These are phyloP conservation scores for Kwoniella heveanensis DNA, from an alignment of 768 basidiomycete genomes.

Conservation along the genomic window DNA sequence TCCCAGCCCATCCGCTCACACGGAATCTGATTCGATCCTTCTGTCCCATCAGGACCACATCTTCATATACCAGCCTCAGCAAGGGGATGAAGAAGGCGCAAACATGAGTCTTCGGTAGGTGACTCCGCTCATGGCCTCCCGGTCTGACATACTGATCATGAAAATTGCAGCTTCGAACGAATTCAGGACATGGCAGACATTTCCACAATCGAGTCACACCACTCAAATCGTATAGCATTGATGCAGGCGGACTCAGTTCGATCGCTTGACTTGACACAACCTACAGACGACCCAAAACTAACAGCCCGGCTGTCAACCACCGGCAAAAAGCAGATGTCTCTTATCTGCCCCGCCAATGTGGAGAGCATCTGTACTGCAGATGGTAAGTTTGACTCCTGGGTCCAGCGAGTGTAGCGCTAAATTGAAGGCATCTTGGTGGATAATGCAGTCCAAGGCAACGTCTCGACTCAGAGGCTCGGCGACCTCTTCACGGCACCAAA, in stretches of 20 bases:
- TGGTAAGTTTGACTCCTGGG: slow-evolving; percentile 15
- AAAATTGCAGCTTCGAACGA: neutral
- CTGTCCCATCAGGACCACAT: neutral
- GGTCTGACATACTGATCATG: no score
- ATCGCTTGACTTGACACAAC: neutral
- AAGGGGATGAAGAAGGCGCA: neutral
- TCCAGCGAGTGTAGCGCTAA: no score
- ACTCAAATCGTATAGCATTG: neutral
- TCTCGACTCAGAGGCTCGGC: slow-evolving; percentile 14
- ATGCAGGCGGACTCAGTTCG: neutral
- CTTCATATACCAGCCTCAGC: neutral
- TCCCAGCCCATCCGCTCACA: no score
- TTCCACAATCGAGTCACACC: neutral
- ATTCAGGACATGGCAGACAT: neutral
- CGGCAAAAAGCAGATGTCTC: neutral
- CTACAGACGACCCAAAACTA: neutral
- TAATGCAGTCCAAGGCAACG: slow-evolving; percentile 34
- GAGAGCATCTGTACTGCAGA: slow-evolving; percentile 27
- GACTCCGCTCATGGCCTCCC: neutral
- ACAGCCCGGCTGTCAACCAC: neutral
- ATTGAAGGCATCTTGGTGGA: neutral
- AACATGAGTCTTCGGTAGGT: neutral
- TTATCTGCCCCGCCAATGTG: slow-evolving; percentile 14
- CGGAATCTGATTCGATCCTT: no score
- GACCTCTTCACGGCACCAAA: neutral